These are phyloP conservation scores for Wickerhamiella allomyrinae DNA, from an alignment of 805 yeast genomes.

Conservation along the genomic window DNA sequence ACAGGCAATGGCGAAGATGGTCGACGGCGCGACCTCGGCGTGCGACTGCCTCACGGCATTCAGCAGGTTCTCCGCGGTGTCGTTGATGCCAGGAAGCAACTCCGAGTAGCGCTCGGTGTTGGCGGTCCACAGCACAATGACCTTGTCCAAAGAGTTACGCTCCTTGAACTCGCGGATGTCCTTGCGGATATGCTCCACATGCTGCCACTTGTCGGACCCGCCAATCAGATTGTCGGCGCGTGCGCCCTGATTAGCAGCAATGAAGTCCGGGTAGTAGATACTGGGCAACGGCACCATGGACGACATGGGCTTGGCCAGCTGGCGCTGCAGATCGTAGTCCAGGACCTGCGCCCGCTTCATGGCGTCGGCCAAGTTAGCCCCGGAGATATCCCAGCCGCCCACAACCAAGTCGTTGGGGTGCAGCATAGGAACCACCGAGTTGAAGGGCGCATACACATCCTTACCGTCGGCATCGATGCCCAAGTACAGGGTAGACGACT, in stretches of 20 bases:
- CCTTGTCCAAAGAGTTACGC: constrained; percentile 63
- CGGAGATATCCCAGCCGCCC: constrained; percentile 90
- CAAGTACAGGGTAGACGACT: constrained; percentile 74
- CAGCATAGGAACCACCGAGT: constrained; percentile 73
- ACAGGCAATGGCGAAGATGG: constrained; percentile 87
- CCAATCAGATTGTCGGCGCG: constrained; percentile 82
- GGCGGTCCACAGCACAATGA: constrained; percentile 91
- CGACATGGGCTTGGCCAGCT: constrained; percentile 51
- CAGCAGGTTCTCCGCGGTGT: constrained; percentile 68
- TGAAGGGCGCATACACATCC: constrained; percentile 88
- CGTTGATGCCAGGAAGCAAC: constrained; percentile 65
- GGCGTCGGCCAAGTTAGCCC: constrained; percentile 55
- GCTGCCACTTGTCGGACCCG: constrained; percentile 67
- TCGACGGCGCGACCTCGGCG: constrained; percentile 77
- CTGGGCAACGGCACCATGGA: constrained; percentile 62
- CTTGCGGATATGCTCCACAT: constrained; percentile 70
- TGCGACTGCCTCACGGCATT: constrained; percentile 64
- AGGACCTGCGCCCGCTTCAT: constrained; percentile 77
- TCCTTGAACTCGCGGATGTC: constrained; percentile 71
- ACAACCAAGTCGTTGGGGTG: constrained; percentile 81
- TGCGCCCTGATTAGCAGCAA: constrained; percentile 84
- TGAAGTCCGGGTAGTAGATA: constrained; percentile 88
- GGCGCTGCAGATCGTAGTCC: constrained; percentile 69
- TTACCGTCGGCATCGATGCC: constrained; percentile 73
- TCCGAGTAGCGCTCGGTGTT: constrained; percentile 90